Evolutionary conservation across 108 stramenopile genomes (phyloP).

Genomic region (Pseudonitzschia multistriata): DNA sequence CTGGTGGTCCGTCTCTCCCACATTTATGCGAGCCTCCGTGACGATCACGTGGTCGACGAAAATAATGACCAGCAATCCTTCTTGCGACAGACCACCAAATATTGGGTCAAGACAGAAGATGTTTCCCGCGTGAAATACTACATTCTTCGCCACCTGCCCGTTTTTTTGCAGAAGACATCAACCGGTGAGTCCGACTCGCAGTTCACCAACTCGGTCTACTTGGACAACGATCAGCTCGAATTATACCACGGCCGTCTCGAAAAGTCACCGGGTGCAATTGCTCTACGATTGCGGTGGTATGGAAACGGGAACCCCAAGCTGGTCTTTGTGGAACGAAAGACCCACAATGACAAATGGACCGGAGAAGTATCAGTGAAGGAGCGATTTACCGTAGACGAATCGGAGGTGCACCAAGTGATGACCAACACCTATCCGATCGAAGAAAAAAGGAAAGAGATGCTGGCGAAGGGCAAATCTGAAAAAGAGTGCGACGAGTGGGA

Average conservation of each 20-base stretch:
- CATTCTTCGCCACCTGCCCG: conserved; percentile 91
- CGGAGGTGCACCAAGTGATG: conserved; percentile 79
- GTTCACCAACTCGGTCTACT: conserved; percentile 91
- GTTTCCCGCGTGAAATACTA: conserved; percentile 91
- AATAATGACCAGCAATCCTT: conserved; percentile 84
- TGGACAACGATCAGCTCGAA: conserved; percentile 90
- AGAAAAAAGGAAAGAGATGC: conserved; percentile 75
- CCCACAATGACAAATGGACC: conserved; percentile 98
- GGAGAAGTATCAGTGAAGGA: conserved; percentile 96
- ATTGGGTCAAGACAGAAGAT: conserved; percentile 97
- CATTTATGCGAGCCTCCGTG: conserved; percentile 74
- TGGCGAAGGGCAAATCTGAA: conserved; percentile 76
- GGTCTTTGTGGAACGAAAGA: conserved; percentile 97
- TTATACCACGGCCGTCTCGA: conserved; percentile 95
- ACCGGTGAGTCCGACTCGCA: conserved; percentile 93
- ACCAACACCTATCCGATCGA: conserved; percentile 85
- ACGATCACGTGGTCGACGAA: conserved; percentile 81
- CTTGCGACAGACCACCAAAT: conserved; percentile 91
- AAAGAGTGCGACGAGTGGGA: conserved; percentile 91
- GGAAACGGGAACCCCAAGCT: conserved; percentile 81
- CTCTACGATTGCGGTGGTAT: conserved; percentile 95
- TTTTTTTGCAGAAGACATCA: conserved; percentile 89
- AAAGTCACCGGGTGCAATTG: conserved; percentile 94
- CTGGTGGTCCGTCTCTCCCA: conserved; percentile 85
- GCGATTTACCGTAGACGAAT: conserved; percentile 88